A percentile compares a stretch with the other conserved stretches of the same genome.
Conservation (phyloP, 2,329 filamentous ascomycete genomes). For the Penicillium sumatraense region DNA sequence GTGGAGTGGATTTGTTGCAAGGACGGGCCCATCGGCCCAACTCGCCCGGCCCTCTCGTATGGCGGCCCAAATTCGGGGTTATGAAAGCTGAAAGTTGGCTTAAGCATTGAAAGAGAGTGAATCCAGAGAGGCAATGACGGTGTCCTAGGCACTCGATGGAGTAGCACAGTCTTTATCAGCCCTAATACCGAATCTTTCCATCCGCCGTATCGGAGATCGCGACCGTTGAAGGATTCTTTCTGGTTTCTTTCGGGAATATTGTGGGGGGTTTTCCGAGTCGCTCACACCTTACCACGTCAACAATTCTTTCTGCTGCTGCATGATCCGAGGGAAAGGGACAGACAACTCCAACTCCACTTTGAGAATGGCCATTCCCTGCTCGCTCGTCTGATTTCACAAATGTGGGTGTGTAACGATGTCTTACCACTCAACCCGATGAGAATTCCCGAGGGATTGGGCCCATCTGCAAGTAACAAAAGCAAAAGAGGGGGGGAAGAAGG, state of each 20-base stretch:
- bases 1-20: slow-evolving; percentile 9
- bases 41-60: background rate
- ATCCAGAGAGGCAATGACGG: too few species aligned
- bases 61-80: background rate
- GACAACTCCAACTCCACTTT: background rate
- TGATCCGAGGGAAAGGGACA: background rate
- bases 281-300: slow-evolving; percentile 2
- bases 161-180: background rate
- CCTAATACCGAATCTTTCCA: background rate
- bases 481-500: background rate
- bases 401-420: background rate
- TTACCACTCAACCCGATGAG: background rate
- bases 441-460: background rate
- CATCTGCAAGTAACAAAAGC: background rate
- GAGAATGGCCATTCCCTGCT: background rate
- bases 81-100: background rate
- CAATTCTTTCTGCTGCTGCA: background rate
- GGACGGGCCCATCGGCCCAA: slow-evolving; percentile 2
- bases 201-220: background rate
- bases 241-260: background rate
- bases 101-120: too few species aligned
- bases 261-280: background rate
- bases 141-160: too few species aligned
- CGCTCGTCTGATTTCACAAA: background rate
- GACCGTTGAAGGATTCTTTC: background rate